Conservation (phyloP, 371 early-diverging fungal species). For the Mortierella sp. region DNA sequence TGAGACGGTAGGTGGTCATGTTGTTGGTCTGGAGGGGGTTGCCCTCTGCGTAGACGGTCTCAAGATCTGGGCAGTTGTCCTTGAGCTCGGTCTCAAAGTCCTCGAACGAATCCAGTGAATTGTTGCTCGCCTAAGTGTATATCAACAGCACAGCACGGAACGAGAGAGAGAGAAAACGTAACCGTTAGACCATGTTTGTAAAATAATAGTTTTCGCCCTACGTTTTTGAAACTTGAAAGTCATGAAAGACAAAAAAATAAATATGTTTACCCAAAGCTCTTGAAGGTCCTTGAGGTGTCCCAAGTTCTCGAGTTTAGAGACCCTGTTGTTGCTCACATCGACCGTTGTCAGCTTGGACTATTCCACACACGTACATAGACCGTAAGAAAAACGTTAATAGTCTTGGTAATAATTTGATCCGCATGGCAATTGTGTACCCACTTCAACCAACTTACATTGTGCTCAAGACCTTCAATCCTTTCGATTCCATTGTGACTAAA, state of each 20-base stretch:
- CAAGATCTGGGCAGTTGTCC: constrained; percentile 67
- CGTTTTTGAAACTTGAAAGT: too few species aligned
- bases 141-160: background rate
- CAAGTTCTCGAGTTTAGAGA: constrained; percentile 85
- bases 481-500: constrained; percentile 91
- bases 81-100: constrained; percentile 83
- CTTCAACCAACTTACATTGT: constrained; percentile 64
- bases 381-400: background rate
- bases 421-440: too few species aligned
- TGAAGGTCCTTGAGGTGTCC: constrained; percentile 78
- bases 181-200: background rate
- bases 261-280: constrained; percentile 91
- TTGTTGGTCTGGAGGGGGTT: constrained; percentile 91
- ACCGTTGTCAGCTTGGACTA: constrained; percentile 79
- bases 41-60: constrained; percentile 95
- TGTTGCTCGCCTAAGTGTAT: constrained; percentile 83
- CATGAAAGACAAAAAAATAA: too few species aligned
- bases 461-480: constrained; percentile 84
- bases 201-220: background rate
- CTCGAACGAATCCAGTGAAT: constrained; percentile 84
- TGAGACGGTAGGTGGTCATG: constrained; percentile 88
- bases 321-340: constrained; percentile 88
- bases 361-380: background rate
- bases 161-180: background rate
- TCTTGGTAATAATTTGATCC: background rate